Percentiles rank a stretch among this genome's conserved stretches.
Evolutionary conservation across 2,329 filamentous ascomycete genomes (phyloP).

Genomic region (Beauveria sp.): DNA sequence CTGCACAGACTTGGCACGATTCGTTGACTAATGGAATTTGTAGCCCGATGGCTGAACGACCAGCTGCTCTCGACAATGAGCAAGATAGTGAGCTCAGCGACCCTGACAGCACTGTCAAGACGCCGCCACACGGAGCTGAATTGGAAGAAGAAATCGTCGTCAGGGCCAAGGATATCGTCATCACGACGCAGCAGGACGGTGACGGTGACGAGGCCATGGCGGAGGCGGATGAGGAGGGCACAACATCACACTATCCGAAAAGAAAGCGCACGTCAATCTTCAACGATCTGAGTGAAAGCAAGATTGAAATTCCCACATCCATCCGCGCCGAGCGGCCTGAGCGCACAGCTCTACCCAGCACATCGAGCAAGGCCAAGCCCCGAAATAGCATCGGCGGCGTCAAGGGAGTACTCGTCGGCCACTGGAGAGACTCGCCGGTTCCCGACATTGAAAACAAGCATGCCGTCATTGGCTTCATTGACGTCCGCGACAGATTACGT

Average conservation of each 20-base stretch:
- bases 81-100: constrained; percentile 38
- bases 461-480: constrained; percentile 55
- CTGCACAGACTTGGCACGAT: neutral
- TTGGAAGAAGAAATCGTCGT: constrained; percentile 31
- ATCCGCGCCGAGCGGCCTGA: constrained; percentile 20
- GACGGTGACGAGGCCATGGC: constrained; percentile 38
- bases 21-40: neutral
- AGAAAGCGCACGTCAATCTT: constrained; percentile 47
- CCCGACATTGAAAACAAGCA: constrained; percentile 44
- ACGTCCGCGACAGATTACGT: constrained; percentile 51
- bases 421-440: constrained; percentile 52
- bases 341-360: constrained; percentile 20
- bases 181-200: constrained; percentile 1
- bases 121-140: constrained; percentile 34
- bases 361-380: constrained; percentile 20
- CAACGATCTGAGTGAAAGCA: constrained; percentile 41
- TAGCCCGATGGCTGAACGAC: constrained; percentile 16
- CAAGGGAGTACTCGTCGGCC: constrained; percentile 46
- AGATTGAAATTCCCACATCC: constrained; percentile 30
- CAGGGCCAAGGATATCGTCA: neutral
- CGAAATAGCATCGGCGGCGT: constrained; percentile 24
- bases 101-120: constrained; percentile 27
- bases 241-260: constrained; percentile 40
- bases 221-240: constrained; percentile 32
- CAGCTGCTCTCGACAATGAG: constrained; percentile 20